phyloP scores from a whole-genome alignment of 257 asterid genomes.

The Lycium barbarum region DNA sequence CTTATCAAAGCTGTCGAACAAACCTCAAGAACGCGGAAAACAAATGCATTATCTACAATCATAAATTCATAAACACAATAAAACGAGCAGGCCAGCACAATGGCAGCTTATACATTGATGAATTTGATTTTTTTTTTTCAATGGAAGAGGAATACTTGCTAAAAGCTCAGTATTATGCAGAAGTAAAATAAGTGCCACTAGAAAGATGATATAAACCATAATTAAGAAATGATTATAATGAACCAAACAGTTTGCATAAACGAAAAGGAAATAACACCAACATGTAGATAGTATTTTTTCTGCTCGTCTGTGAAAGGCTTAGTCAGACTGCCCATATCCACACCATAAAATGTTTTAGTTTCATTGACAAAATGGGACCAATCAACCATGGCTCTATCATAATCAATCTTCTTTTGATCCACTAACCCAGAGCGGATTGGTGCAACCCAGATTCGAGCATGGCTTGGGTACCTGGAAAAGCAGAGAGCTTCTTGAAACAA shows the following conservation, averaged over 20 bases:
- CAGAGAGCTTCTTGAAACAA: slow-evolving; percentile 20
- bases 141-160: neutral
- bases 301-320: slow-evolving; percentile 75
- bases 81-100: slow-evolving; percentile 21
- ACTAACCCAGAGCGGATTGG: slow-evolving; percentile 79
- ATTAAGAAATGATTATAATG: neutral
- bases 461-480: slow-evolving; percentile 92
- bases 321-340: slow-evolving; percentile 83
- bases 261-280: slow-evolving; percentile 33
- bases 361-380: slow-evolving; percentile 75
- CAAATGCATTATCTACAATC: slow-evolving; percentile 1
- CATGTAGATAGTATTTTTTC: slow-evolving; percentile 87
- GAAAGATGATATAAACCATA: neutral
- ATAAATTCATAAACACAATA: neutral
- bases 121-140: slow-evolving; percentile 6
- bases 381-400: slow-evolving; percentile 69
- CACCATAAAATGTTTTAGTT: slow-evolving; percentile 75
- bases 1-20: neutral
- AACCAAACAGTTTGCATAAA: neutral
- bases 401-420: slow-evolving; percentile 71
- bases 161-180: neutral
- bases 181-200: neutral
- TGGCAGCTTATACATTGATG: neutral
- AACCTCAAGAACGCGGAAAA: neutral
- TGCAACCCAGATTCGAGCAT: slow-evolving; percentile 95